Evolutionary conservation across 305 asterid species (phyloP), one percentile per base, ranked within the genome.

Genomic region (Vinca major): DNA sequence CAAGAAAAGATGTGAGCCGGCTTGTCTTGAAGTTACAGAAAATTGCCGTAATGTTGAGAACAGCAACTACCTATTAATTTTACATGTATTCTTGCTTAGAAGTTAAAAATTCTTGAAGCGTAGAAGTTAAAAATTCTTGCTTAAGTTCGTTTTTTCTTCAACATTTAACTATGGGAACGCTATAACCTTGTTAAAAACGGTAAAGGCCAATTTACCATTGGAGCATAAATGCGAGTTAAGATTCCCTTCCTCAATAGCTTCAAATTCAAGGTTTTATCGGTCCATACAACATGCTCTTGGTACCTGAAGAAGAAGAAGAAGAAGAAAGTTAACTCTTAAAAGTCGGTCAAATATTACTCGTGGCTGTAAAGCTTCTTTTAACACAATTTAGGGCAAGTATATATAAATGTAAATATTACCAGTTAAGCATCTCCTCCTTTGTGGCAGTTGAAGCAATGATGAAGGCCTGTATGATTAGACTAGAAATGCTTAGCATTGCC

Each of bases 361-460:
- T 48, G 33, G 37, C 20, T 0, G 36, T 45, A 51, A 43, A 13
- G 47, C 40, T 19, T 17, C 20, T 51, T 41, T 19, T 10, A 51
- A 37, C 8, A 65, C 9, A 14, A 14, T 17, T 64, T 3, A 7
- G 16, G 13, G 5, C 0, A 8, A 5, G 9, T 8, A 45, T 45
- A 45, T 8, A 45, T 45, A 5, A 45, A 45, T 26, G 2, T 8
- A 45, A 5, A 45, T 45, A 39, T 79, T 86, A 93, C 97, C 99
- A 93, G 83, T 69, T 86, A 67, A 84, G 77, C 99, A 93, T 90
- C 84, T 91, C 99, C 73, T 91, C 96, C 79, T 91, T 89, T 19
- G 99, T 86, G 62, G 99, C 99, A 68, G 97, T 93, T 43, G 99
- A 93, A 79, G 99, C 99, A 78, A 93, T 89, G 72, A 91, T 87